Evolutionary conservation across 768 basidiomycete species (phyloP).

Genomic region (Lactifluus volemus): DNA sequence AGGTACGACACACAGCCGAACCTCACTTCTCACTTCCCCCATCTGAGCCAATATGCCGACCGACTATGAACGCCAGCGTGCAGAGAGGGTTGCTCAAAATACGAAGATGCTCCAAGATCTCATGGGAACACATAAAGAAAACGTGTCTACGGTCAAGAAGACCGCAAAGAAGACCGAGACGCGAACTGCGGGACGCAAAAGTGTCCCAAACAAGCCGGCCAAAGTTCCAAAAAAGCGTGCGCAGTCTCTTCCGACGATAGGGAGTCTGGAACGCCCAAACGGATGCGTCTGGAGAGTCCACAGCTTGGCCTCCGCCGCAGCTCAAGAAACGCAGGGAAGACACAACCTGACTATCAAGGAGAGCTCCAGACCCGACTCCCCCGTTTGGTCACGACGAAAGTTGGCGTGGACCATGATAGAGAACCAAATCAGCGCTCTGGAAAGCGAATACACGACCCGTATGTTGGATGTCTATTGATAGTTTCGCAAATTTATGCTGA

Average conservation of each 20-base stretch:
- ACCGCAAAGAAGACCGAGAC: not conserved
- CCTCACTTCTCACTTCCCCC: not conserved
- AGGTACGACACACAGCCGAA: not conserved
- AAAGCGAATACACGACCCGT: slow-evolving; percentile 43
- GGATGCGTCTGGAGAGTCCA: not conserved
- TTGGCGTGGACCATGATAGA: slow-evolving; percentile 21
- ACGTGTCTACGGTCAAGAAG: not conserved
- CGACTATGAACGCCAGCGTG: slow-evolving; percentile 6
- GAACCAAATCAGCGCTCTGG: slow-evolving; percentile 23
- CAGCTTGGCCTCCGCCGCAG: slow-evolving; percentile 48
- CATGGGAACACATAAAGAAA: not conserved
- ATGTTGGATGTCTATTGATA: slow-evolving; percentile 21
- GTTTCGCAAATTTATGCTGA: not conserved
- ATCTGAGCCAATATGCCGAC: slow-evolving; percentile 16
- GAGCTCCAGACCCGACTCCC: slow-evolving; percentile 16
- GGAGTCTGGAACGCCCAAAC: not conserved
- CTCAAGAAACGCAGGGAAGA: slow-evolving; percentile 52
- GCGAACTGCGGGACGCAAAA: not conserved
- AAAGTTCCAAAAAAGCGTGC: not conserved
- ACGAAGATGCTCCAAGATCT: not conserved
- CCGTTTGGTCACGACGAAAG: slow-evolving; percentile 13
- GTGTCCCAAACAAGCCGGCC: not conserved
- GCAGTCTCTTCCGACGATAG: not conserved
- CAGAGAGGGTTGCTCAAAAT: slow-evolving; percentile 2
- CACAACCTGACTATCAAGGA: slow-evolving; percentile 43